Evolutionary conservation across 2,329 filamentous ascomycete species (phyloP), one percentile per base, ranked within the genome.

Genomic region (Ascochyta pisi): DNA sequence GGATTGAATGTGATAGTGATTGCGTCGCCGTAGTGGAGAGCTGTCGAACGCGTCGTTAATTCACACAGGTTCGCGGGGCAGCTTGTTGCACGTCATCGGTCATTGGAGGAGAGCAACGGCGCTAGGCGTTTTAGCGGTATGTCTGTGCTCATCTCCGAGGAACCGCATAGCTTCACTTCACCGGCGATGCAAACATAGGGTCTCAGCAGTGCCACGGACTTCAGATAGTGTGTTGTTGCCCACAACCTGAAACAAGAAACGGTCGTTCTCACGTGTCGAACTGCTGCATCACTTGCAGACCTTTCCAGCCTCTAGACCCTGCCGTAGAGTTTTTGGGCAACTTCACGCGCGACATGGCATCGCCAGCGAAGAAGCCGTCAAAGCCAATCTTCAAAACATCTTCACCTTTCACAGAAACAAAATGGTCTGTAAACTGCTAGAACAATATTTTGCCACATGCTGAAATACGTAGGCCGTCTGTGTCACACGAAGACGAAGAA

Each of bases 1-100:
- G 43, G 15, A 50, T 58, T 44, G 37, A 54, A 51, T 34, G n/a
- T 37, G 77, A 60, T 69, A 66, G 83, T 74, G 67, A 91, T 90
- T 68, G 96, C 87, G 78, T 96, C 91, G 58, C 87, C 86, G 75
- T 90, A 86, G 68, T 96, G 87, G 66, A 96, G 74, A 96, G 94
- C 72, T 64, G 44, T 41, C 38, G n/a, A 33, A 58, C 56, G 59
- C 59, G 59, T 55, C 46, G 29, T 51, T 43, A 57, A 37, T 41
- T 53, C 49, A 57, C 54, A 19, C 41, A 42, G 46, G 33, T n/a
- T 55, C 53, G 53, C 53, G 53, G 53, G 53, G 53, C 53, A 56
- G 37, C 19, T 38, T 23, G n/a, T 12, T 43, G 52, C n/a, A 50
- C 53, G 47, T 56, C 48, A 51, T 47, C 47, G 29, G 53, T 38